A percentile compares a stretch with the other conserved stretches of the same genome.
Conservation (phyloP, 306 rosid genomes). For the Arachis hypogaea region DNA sequence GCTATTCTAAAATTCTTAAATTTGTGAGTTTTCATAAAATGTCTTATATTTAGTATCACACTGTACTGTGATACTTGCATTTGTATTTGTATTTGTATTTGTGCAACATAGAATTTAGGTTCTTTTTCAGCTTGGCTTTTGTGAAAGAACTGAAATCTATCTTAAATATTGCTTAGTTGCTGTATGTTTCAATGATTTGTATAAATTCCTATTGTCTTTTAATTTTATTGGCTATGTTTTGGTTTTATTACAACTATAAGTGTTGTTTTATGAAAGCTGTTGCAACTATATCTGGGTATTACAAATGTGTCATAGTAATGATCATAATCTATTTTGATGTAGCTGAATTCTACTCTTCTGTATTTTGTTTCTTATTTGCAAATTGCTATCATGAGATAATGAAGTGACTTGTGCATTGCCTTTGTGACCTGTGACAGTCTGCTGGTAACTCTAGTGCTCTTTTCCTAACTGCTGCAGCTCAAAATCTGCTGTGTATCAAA, state of each 20-base stretch:
- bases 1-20: no score
- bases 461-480: constrained; percentile 99
- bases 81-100: no score
- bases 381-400: constrained; percentile 25
- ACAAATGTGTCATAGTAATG: neutral
- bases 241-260: neutral
- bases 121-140: constrained; percentile 10
- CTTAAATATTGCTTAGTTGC: constrained; percentile 3
- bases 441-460: constrained; percentile 97
- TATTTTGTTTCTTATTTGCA: constrained; percentile 31
- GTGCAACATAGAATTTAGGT: neutral
- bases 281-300: constrained; percentile 11
- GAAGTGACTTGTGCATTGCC: constrained; percentile 51
- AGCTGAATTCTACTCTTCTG: constrained; percentile 7
- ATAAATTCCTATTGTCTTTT: neutral
- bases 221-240: constrained; percentile 9
- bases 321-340: constrained; percentile 1
- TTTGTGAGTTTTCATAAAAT: no score
- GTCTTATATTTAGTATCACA: no score
- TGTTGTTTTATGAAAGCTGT: neutral
- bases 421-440: constrained; percentile 66
- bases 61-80: no score
- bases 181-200: constrained; percentile 7
- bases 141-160: constrained; percentile 8
- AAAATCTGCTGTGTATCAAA: constrained; percentile 83